Conservation (phyloP, 192 early-diverging fungal genomes). For the Radiomyces spectabilis region DNA sequence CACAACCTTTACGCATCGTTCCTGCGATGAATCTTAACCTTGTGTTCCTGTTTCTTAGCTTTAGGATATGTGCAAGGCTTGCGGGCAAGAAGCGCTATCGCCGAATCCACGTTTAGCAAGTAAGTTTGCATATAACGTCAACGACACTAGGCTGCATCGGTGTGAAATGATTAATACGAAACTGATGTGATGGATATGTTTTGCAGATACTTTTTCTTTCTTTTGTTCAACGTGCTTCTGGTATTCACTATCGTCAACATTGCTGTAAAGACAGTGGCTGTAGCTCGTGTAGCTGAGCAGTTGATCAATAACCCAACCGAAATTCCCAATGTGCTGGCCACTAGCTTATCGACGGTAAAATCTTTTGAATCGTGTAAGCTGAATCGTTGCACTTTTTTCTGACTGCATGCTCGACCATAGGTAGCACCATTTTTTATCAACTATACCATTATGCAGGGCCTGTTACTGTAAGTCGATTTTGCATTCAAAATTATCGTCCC, state of each 20-base stretch:
- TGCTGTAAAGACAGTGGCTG: constrained; percentile 45
- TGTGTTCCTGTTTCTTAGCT: constrained; percentile 5
- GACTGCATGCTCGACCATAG: constrained; percentile 2
- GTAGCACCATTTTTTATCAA: constrained; percentile 75
- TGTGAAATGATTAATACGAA: no score
- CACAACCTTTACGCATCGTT: background rate
- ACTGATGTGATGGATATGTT: no score
- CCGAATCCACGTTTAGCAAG: constrained; percentile 28
- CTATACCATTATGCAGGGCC: constrained; percentile 61
- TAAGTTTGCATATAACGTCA: background rate
- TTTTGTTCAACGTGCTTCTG: constrained; percentile 65
- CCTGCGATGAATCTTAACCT: background rate
- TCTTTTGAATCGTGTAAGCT: background rate
- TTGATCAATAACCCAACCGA: constrained; percentile 49
- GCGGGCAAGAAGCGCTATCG: constrained; percentile 19
- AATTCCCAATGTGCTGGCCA: constrained; percentile 50
- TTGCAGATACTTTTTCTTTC: constrained; percentile 67
- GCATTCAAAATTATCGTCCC: no score
- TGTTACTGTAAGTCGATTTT: constrained; percentile 33
- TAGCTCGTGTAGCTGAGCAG: no score
- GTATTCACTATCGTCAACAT: constrained; percentile 65
- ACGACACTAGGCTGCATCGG: no score
- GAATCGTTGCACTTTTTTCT: background rate
- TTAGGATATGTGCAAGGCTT: constrained; percentile 24
- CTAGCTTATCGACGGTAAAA: constrained; percentile 45